Conservation (phyloP, 805 yeast genomes). For the Saccharomyces kudriavzevii region DNA sequence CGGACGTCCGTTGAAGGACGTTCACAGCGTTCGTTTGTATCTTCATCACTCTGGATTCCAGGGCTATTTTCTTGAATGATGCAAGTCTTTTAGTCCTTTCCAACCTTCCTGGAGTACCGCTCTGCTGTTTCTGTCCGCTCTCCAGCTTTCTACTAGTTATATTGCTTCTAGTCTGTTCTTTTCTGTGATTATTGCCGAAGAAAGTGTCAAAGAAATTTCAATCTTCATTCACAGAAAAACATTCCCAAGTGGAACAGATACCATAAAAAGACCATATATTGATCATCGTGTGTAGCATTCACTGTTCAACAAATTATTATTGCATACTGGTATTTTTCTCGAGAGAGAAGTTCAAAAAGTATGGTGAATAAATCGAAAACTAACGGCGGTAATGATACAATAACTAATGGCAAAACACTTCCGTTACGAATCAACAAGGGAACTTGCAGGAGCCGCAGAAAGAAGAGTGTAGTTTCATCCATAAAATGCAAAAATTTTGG, state of each 20-base stretch:
- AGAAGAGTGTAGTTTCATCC: neutral
- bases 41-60: slow-evolving; percentile 40
- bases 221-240: neutral
- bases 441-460: neutral
- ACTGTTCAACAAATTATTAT: neutral
- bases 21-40: slow-evolving; percentile 67
- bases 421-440: neutral
- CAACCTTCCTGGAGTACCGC: neutral
- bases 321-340: neutral
- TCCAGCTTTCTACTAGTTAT: neutral
- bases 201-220: neutral
- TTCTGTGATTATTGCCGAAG: neutral
- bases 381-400: neutral
- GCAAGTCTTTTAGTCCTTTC: neutral
- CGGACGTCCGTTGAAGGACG: slow-evolving; percentile 74
- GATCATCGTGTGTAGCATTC: neutral
- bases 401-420: neutral
- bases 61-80: neutral
- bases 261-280: neutral
- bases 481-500: neutral
- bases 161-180: neutral
- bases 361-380: neutral
- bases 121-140: neutral
- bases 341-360: neutral
- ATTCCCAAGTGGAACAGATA: neutral